A percentile compares a stretch with the other conserved stretches of the same genome.
Evolutionary conservation across 106 monocot genomes (phyloP).

Genomic region (Ottelia alismoides): DNA sequence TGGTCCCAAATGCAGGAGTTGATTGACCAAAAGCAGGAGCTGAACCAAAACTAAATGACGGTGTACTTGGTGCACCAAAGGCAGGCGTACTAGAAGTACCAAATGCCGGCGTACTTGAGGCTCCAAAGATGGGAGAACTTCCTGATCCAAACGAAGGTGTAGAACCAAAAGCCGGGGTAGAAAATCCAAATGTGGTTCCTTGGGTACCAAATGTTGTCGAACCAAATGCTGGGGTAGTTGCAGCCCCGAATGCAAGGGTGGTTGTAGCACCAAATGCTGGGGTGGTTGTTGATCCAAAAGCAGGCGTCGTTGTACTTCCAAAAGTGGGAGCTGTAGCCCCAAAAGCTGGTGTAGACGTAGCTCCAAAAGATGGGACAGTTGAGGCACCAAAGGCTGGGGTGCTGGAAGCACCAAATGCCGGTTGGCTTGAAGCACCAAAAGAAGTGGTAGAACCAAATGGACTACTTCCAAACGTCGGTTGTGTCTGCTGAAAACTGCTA

Average conservation of each 20-base stretch:
- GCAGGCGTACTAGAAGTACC: conserved; percentile 33
- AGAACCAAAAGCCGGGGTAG: too few relatives aligned
- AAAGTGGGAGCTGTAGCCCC: conserved; percentile 40
- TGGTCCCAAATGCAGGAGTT: not conserved
- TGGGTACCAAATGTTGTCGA: too few relatives aligned
- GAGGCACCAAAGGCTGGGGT: too few relatives aligned
- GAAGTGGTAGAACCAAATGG: conserved; percentile 52
- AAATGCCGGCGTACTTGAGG: conserved; percentile 41
- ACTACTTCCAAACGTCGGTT: conserved; percentile 66
- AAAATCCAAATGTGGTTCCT: too few relatives aligned
- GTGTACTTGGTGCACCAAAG: conserved; percentile 3
- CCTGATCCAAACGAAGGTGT: too few relatives aligned
- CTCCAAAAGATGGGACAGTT: too few relatives aligned
- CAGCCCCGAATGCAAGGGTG: too few relatives aligned
- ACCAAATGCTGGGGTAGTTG: conserved; percentile 43
- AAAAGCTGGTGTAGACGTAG: too few relatives aligned
- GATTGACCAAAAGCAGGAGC: conserved; percentile 5
- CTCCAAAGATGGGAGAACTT: too few relatives aligned
- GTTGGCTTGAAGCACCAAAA: conserved; percentile 60
- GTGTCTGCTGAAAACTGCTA: conserved; percentile 70
- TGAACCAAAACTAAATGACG: conserved; percentile 5
- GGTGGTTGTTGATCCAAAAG: conserved; percentile 25
- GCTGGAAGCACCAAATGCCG: conserved; percentile 76
- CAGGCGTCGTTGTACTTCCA: conserved; percentile 28
- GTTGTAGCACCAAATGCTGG: conserved; percentile 43